These are phyloP conservation scores for Pyricularia grisea DNA, from an alignment of 2,329 filamentous ascomycete genomes.

Conservation along the genomic window DNA sequence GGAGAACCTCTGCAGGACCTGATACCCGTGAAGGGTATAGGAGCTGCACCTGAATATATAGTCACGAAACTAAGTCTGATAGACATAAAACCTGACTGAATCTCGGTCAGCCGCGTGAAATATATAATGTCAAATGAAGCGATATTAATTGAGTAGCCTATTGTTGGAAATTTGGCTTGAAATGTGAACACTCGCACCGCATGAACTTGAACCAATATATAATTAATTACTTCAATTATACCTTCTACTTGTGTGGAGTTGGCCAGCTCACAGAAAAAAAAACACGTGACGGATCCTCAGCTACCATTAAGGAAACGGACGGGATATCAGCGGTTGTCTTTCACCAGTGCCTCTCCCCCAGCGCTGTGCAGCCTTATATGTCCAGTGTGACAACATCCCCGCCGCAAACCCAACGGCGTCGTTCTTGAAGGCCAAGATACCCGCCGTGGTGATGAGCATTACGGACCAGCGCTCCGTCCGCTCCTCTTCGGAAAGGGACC, in stretches of 20 bases:
- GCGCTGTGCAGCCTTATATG: conserved; percentile 41
- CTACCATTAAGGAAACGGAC: not conserved
- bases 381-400: conserved; percentile 70
- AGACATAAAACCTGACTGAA: not conserved
- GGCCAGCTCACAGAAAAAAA: not conserved
- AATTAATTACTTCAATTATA: not conserved
- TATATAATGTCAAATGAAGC: not conserved
- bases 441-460: conserved; percentile 80
- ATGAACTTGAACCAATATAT: not conserved
- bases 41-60: not conserved
- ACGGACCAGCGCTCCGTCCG: conserved; percentile 72
- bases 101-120: not conserved
- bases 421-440: conserved; percentile 78
- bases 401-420: conserved; percentile 80
- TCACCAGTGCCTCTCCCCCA: conserved; percentile 21
- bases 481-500: conserved; percentile 55
- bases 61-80: not conserved
- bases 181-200: not conserved
- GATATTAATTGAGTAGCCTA: not conserved
- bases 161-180: not conserved
- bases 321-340: conserved; percentile 15
- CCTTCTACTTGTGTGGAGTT: not conserved
- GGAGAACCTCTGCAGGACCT: not conserved
- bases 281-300: not conserved
- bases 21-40: not conserved